Base-by-base conservation (phyloP, 2,329 filamentous ascomycete species). In the Nectriaceae sp. region DNA sequence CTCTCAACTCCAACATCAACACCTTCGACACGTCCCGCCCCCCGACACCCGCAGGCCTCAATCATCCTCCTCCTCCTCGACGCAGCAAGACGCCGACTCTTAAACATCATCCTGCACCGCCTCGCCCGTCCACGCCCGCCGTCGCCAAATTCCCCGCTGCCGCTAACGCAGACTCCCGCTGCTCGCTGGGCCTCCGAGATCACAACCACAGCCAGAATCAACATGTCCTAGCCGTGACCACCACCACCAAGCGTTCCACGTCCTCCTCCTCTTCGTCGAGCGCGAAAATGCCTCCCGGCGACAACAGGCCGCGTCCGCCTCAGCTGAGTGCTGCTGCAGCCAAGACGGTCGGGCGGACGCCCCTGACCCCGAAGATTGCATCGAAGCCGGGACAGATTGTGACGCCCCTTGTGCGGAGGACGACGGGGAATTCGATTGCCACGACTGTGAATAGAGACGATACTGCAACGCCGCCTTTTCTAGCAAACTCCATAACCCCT, bases 401-500 rank as follows among this genome's bases (percentile, higher is more conserved):
- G 38, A 75, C 75, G 36, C 76, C 78, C n/a, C 63, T 75, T 22
- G 60, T 70, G 13, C 66, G 68, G 46, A 69, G 72, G 44, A 69
- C 65, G n/a, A 57, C 59, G 3, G 42, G 18, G 35, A 54, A 35
- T n/a, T 44, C n/a, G 26, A 42, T 24, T 47, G 40, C 11, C 41
- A 42, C 37, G 8, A 20, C 21, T 21, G 20, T 11, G 18, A 21
- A 10, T 24, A 53, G 61, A 56, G 60, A 61, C 11, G 59, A 60
- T 4, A 33, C 33, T 22, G 45, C 43, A 21, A 11, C 37, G 24
- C 40, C 46, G 10, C 38, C 47, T 42, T 82, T 82, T 59, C 70
- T 90, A 38, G 83, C 69, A 68, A 79, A 72, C 66, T 91, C 89
- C 66, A 74, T 91, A 64, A 95, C 91, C 3, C 89, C 90, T 42